A percentile compares a stretch with the other conserved stretches of the same genome.
Conservation (phyloP, 208 protist genomes). For the Leishmania amazonensis region DNA sequence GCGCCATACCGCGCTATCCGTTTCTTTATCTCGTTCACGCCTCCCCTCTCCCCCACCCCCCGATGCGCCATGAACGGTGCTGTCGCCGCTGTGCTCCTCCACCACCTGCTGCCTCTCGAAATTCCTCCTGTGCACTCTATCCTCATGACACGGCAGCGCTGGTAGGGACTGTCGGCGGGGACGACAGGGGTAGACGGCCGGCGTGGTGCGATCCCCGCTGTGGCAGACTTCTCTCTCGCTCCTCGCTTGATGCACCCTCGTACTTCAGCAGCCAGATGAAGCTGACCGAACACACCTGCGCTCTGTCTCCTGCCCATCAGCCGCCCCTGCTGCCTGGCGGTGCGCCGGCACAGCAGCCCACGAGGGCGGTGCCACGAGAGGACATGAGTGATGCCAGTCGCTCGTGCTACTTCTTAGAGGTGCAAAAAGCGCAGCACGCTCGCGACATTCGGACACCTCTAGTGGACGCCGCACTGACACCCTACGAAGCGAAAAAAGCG, state of each 20-base stretch:
- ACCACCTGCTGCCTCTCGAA: not conserved
- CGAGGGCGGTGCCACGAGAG: not conserved
- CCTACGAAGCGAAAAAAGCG: constrained; percentile 13
- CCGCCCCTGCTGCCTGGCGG: constrained; percentile 4
- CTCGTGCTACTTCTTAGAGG: constrained; percentile 53
- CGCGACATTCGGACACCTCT: constrained; percentile 10
- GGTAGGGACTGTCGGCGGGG: constrained; percentile 11
- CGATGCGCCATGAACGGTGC: not conserved
- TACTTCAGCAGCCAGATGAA: constrained; percentile 51
- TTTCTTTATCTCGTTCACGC: not conserved
- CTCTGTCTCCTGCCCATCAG: constrained; percentile 11
- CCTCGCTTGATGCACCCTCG: constrained; percentile 30
- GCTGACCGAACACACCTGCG: constrained; percentile 42
- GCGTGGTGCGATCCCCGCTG: constrained; percentile 25
- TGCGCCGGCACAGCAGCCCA: constrained; percentile 9
- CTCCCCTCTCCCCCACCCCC: not conserved
- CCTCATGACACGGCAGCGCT: constrained; percentile 12
- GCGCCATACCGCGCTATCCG: not conserved
- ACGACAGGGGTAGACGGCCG: constrained; percentile 8
- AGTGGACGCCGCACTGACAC: constrained; percentile 13
- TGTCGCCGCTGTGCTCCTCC: not conserved
- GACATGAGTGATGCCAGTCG: constrained; percentile 15
- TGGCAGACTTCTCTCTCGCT: constrained; percentile 28
- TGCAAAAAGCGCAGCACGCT: constrained; percentile 43
- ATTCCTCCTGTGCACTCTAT: not conserved